Base-by-base conservation (phyloP, 805 yeast species). In the Candida silvatica region DNA sequence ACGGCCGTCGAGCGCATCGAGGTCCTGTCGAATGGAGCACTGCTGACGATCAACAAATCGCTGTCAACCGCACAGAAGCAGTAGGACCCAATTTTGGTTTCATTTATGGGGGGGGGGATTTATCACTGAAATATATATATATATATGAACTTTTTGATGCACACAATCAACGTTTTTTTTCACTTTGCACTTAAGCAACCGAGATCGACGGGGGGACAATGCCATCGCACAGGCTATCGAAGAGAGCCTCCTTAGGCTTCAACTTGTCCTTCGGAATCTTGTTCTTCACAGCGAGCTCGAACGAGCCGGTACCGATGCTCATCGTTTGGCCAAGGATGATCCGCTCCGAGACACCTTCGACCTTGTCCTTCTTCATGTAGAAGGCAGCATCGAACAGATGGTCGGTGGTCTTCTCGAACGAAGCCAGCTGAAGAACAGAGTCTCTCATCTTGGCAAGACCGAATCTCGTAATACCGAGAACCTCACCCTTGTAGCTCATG, bases 381-480 rank as follows among this genome's bases (percentile, higher is more conserved):
- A 90, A 92, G 0, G 97, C 88, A 2, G 99, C 99, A 58, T 92
- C 98, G 51, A 92, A 92, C 58, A 92, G 69, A 62, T 92, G 99
- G 58, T 92, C 99, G 0, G 98, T 90, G 4, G 99, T 92, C 66
- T 92, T 92, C 58, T 92, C 99, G 56, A 92, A 92, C 12, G 95
- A 84, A 1, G 99, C 99, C 54, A 92, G 68, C 59, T 92, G 98
- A 54, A 92, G 67, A 19, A 92, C 99, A 20, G 95, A 84, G 60
- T 92, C 98, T 64, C 98, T 79, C 97, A 92, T 92, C 59, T 94
- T 92, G 50, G 96, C 90, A 47, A 92, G 69, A 47, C 99, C 99
- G 52, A 92, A 92, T 64, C 99, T 75, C 2, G 99, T 92, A 55
- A 92, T 92, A 60, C 99, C 98, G 47, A 94, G 70, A 9, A 92